Base-by-base conservation (phyloP, 2,329 filamentous ascomycete genomes). In the Davidsoniella neocaledoniae region DNA sequence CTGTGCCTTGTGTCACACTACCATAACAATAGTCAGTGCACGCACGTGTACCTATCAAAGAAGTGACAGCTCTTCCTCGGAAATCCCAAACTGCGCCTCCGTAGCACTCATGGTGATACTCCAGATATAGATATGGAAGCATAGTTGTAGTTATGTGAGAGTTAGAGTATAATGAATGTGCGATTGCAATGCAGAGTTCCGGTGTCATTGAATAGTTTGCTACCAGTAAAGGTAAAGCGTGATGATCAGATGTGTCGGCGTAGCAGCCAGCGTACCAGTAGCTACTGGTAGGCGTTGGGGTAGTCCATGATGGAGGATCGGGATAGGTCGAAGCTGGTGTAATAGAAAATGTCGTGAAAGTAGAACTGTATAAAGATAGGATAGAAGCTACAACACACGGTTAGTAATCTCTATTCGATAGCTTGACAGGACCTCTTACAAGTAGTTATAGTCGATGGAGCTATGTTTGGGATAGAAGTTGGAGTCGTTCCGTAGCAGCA, bases 61-160 rank as follows among this genome's bases (percentile, higher is more conserved):
- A 55, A 0, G 57, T 58, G 7, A 59, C 53, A 5, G 54, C 53
- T 17, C 50, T 54, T 45, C 56, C 56, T 39, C 52, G 46, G 53
- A 59, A 59, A 47, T 58, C 46, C 40, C 57, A 53, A 4, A 25
- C 54, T 14, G 52, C 57, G 4, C 57, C 60, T 4, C 57, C 59
- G 51, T 63, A 62, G 55, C 60, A 64, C 54, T 63, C 60, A 48
- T 58, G 55, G 40, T 63, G 61, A 52, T 63, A 63, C 51, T 64
- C 61, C 17, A 63, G 38, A 36, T 57, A 61, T 4, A 60, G 51
- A 41, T 61, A 63, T 9, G 55, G 54, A 16, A 57, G 50, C 43
- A 53, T 58, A 0, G 59, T 58, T 1, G 57, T 61, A 14, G 55
- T 46, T 1, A 58, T 58, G 0, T 59, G 60, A 6, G 53, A 53